Conservation (phyloP, 805 yeast species). For the Candida ipomoeae region DNA sequence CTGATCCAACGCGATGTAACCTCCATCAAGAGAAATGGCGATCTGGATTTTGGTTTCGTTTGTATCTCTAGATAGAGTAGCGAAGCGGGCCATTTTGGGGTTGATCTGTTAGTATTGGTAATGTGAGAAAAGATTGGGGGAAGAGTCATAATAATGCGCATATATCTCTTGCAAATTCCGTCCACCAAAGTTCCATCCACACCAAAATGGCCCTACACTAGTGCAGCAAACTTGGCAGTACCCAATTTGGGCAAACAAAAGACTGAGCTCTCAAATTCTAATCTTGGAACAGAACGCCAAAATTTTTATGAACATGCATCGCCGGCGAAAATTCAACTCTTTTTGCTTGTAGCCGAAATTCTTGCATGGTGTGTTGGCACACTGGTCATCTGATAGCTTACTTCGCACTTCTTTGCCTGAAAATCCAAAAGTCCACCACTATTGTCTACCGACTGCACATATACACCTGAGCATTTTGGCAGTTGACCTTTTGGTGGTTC, state of each 20-base stretch:
- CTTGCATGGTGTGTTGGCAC: neutral
- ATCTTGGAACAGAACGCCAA: too few relatives aligned
- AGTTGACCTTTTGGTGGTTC: neutral
- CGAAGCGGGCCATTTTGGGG: conserved; percentile 16
- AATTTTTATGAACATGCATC: too few relatives aligned
- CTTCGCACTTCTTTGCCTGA: neutral
- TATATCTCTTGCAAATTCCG: neutral
- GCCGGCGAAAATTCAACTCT: too few relatives aligned
- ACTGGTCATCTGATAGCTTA: neutral
- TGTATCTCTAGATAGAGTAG: conserved; percentile 64
- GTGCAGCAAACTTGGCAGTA: too few relatives aligned
- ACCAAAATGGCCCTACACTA: too few relatives aligned
- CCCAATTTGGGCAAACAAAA: neutral
- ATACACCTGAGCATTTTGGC: neutral
- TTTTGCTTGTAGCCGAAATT: neutral
- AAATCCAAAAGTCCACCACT: neutral
- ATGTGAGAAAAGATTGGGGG: neutral
- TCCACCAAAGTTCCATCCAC: neutral
- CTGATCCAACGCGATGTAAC: conserved; percentile 58
- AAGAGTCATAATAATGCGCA: conserved; percentile 1
- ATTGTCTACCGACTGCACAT: neutral
- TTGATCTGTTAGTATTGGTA: neutral
- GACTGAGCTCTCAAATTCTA: too few relatives aligned
- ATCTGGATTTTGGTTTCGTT: conserved; percentile 93
- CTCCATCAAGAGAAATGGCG: conserved; percentile 82